These are phyloP conservation scores for Rubia occidens DNA, from an alignment of 305 asterid genomes.

Conservation along the genomic window DNA sequence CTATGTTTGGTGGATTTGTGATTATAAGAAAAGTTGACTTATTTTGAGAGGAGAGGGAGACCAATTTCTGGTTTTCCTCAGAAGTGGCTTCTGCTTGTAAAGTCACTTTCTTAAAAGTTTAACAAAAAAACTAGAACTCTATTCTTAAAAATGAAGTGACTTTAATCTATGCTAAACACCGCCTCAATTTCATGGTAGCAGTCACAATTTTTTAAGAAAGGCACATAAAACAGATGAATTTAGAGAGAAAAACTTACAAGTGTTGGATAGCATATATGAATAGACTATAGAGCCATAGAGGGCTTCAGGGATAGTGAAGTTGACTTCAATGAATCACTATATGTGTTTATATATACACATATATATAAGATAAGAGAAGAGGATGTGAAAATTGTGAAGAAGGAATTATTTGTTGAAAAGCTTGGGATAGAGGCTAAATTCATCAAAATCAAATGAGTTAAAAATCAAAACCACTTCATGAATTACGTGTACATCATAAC, in stretches of 20 bases:
- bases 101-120: no score
- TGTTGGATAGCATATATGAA: not conserved
- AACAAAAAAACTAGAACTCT: not conserved
- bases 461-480: not conserved
- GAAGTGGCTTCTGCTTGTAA: not conserved
- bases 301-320: not conserved
- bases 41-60: not conserved
- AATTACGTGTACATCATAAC: not conserved
- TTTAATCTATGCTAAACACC: not conserved
- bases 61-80: not conserved
- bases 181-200: not conserved
- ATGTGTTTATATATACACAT: not conserved
- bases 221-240: constrained; percentile 1
- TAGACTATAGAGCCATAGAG: not conserved
- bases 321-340: not conserved
- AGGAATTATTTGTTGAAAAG: not conserved
- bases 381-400: not conserved
- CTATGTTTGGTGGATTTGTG: not conserved
- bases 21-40: not conserved
- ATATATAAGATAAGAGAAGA: not conserved
- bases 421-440: not conserved
- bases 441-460: not conserved
- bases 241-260: not conserved
- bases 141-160: not conserved
- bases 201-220: constrained; percentile 5